Conservation (phyloP, 495 filamentous ascomycete species). For the Penicillium arizonense region DNA sequence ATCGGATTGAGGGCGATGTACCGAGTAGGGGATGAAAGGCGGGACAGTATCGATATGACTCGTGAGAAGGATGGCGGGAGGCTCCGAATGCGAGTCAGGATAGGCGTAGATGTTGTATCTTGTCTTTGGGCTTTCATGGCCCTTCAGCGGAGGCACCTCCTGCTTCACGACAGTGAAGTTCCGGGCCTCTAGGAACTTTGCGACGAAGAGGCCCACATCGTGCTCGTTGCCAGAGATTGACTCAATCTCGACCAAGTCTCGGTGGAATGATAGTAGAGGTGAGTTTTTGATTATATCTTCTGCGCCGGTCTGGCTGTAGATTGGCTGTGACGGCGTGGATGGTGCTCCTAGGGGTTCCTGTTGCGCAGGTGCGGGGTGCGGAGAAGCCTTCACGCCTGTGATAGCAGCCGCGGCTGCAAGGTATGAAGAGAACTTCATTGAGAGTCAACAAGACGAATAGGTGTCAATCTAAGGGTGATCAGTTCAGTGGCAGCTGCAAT, state of each 20-base stretch:
- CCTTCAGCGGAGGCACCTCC: slow-evolving; percentile 30
- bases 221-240: slow-evolving; percentile 77
- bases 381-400: slow-evolving; percentile 27
- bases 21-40: slow-evolving; percentile 59
- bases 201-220: slow-evolving; percentile 65
- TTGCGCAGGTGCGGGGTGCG: slow-evolving; percentile 29
- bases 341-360: slow-evolving; percentile 18
- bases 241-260: slow-evolving; percentile 67
- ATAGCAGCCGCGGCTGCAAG: slow-evolving; percentile 24
- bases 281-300: slow-evolving; percentile 35
- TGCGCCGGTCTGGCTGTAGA: slow-evolving; percentile 2
- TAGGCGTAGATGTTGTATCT: slow-evolving; percentile 83
- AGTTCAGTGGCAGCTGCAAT: background rate
- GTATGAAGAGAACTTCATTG: slow-evolving; percentile 24
- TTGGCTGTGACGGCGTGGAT: slow-evolving; percentile 1
- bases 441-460: background rate
- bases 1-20: slow-evolving; percentile 14
- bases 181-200: slow-evolving; percentile 60
- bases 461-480: background rate
- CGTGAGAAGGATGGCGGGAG: slow-evolving; percentile 67
- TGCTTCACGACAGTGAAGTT: slow-evolving; percentile 69
- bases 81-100: slow-evolving; percentile 46
- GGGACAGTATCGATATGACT: slow-evolving; percentile 74
- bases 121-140: slow-evolving; percentile 14
- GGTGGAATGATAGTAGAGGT: slow-evolving; percentile 73